Evolutionary conservation across 345 rosid genomes (phyloP).

Genomic region (Litchi chinensis): DNA sequence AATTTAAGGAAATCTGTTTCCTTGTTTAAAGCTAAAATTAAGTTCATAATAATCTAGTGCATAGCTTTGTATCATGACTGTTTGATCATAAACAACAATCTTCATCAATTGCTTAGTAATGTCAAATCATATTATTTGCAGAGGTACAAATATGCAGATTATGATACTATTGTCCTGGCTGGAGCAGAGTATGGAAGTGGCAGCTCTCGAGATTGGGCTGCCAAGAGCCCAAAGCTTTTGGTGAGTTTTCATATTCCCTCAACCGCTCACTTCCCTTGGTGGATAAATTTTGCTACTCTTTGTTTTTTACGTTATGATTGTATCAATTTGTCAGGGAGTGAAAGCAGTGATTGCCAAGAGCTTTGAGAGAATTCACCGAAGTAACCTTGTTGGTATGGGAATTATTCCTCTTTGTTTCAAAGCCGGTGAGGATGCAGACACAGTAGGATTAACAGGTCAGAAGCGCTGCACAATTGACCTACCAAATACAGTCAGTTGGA

Average conservation of each 20-base stretch:
- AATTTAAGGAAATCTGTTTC: too few relatives aligned
- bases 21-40: too few relatives aligned
- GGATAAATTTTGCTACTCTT: neutral
- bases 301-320: neutral
- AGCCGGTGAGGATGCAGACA: conserved; percentile 59
- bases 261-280: neutral
- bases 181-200: too few relatives aligned
- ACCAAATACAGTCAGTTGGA: conserved; percentile 57
- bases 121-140: conserved; percentile 27
- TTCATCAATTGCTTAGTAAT: neutral
- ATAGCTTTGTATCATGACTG: too few relatives aligned
- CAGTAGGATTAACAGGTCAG: conserved; percentile 58
- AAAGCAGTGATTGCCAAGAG: conserved; percentile 71
- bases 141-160: conserved; percentile 67
- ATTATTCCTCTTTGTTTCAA: conserved; percentile 65
- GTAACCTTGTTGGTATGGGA: conserved; percentile 70
- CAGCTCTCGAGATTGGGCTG: conserved; percentile 95
- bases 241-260: conserved; percentile 31
- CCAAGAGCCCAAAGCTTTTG: conserved; percentile 84
- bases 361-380: conserved; percentile 71
- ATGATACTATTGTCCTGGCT: conserved; percentile 74
- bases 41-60: too few relatives aligned
- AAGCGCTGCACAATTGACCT: conserved; percentile 64
- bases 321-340: conserved; percentile 43
- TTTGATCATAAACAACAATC: too few relatives aligned